phyloP scores from a whole-genome alignment of 208 protist species.

The Kentomonas sorsogonicus region DNA sequence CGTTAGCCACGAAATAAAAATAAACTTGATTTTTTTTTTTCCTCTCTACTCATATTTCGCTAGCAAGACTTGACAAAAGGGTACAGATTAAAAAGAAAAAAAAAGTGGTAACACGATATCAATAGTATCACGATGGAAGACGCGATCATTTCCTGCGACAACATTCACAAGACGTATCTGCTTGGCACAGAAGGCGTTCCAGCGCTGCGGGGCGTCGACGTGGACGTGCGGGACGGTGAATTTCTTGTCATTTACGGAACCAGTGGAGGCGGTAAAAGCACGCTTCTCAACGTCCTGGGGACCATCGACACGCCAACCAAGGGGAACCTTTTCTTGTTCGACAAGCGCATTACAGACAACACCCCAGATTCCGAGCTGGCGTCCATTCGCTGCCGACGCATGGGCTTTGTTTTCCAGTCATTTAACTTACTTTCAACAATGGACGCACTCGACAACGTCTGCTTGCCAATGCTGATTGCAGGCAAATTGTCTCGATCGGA shows the following conservation, averaged over 20 bases:
- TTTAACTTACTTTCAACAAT: conserved; percentile 96
- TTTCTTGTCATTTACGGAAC: conserved; percentile 95
- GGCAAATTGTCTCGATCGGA: conserved; percentile 53
- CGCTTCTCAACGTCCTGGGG: conserved; percentile 95
- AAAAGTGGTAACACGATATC: too few relatives aligned
- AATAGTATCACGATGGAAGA: too few relatives aligned
- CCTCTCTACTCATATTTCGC: too few relatives aligned
- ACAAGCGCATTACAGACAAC: conserved; percentile 61
- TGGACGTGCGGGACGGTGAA: conserved; percentile 88
- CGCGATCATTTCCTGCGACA: conserved; percentile 88
- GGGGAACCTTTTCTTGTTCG: conserved; percentile 90
- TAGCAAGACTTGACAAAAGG: too few relatives aligned
- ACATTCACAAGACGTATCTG: conserved; percentile 97
- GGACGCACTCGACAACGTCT: conserved; percentile 93
- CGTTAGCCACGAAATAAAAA: too few relatives aligned
- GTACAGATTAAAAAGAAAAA: too few relatives aligned
- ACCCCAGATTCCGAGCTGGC: conserved; percentile 76
- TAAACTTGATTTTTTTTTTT: too few relatives aligned
- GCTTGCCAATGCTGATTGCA: conserved; percentile 93
- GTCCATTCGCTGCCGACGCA: conserved; percentile 48
- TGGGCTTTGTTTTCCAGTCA: conserved; percentile 96
- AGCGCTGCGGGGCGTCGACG: conserved; percentile 89
- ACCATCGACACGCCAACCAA: conserved; percentile 97
- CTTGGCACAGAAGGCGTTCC: conserved; percentile 94
- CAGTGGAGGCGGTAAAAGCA: conserved; percentile 95